Conservation (phyloP, 2,329 filamentous ascomycete species). For the Trichoderma guizhouense region DNA sequence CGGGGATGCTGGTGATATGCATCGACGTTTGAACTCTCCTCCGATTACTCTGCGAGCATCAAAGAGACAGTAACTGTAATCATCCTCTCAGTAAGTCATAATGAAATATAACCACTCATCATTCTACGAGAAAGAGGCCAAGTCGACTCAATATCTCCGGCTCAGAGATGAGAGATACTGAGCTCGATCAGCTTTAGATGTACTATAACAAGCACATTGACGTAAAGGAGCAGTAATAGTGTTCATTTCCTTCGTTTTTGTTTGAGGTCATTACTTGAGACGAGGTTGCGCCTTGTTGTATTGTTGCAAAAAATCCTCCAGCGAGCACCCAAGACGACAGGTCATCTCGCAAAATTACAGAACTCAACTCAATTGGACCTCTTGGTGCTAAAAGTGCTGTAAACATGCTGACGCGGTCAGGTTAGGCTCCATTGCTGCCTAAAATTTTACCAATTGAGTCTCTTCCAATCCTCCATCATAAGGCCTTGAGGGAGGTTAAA, state of each 20-base stretch:
- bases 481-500: not conserved
- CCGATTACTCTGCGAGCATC: too few relatives aligned
- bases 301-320: not conserved
- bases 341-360: not conserved
- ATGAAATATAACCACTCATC: too few relatives aligned
- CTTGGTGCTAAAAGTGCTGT: not conserved
- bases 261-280: not conserved
- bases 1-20: too few relatives aligned
- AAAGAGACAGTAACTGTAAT: too few relatives aligned
- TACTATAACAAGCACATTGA: fast-evolving
- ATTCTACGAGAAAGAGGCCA: too few relatives aligned
- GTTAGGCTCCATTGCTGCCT: not conserved
- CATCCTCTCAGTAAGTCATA: too few relatives aligned
- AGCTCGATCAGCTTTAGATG: too few relatives aligned
- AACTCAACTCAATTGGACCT: not conserved
- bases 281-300: not conserved
- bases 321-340: not conserved
- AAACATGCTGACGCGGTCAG: not conserved
- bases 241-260: too few relatives aligned
- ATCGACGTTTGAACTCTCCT: too few relatives aligned
- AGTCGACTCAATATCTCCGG: too few relatives aligned
- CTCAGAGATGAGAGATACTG: too few relatives aligned
- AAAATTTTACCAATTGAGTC: not conserved
- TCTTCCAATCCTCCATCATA: not conserved
- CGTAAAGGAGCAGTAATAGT: too few relatives aligned